Base-by-base conservation (phyloP, 805 yeast species). In the Nakazawaea anatomiae region DNA sequence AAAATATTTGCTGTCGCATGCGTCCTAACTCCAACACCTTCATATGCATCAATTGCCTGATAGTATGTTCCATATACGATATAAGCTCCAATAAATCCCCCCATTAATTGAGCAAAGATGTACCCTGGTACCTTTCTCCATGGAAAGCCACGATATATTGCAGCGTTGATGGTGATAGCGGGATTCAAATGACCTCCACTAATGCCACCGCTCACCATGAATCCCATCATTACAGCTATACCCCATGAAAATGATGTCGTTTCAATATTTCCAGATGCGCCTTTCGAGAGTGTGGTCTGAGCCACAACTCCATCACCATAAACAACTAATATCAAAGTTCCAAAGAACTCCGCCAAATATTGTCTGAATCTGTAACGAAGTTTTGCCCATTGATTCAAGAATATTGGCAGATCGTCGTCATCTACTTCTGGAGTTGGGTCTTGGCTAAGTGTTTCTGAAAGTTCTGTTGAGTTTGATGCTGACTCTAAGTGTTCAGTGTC, bases 171-270 rank as follows among this genome's bases (percentile, higher is more conserved):
- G 1, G 83, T 77, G 36, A 77, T 72, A 51, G 79, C 77, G 4
- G 83, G 82, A 61, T 79, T 78, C 53, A 78, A 59, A 61, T 78
- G 83, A n/a, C 78, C 83, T 58, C 82, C 83, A 39, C 82, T 76
- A 48, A 77, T 67, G 56, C 83, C 83, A 53, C 81, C 81, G 40
- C 80, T 70, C 6, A 70, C 66, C 48, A 70, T 66, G 57, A 75
- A 76, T 46, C 82, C 83, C 59, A 77, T 60, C 58, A 75, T 73
- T 39, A 75, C 80, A 0, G 79, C 83, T 38, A 76, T 65, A 43
- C 79, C 83, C 82, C 82, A 78, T n/a, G 74, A 69, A 39, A 77
- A 57, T 3, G 74, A 73, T 48, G 76, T 63, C 18, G 71, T 66
- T 44, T 70, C 70, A 51, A 68, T 72, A 46, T 67, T 67, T 57